These are phyloP conservation scores for Bipolaris bicolor DNA, from an alignment of 2,329 filamentous ascomycete species.

Conservation along the genomic window DNA sequence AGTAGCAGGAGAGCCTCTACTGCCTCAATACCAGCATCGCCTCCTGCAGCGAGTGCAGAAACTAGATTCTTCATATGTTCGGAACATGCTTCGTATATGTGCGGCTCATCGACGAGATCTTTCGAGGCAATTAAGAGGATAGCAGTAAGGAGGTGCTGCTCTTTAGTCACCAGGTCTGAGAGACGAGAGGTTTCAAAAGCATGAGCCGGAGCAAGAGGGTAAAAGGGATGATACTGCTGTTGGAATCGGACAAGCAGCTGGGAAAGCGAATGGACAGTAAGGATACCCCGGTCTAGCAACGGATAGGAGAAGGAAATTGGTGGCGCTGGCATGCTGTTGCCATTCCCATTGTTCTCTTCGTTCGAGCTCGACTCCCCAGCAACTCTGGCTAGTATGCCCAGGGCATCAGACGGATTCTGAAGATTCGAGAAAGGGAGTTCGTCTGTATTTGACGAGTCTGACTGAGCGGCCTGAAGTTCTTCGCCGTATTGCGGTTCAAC, in stretches of 20 bases:
- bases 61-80: slow-evolving; percentile 73
- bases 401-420: slow-evolving; percentile 57
- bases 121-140: slow-evolving; percentile 74
- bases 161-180: slow-evolving; percentile 62
- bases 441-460: slow-evolving; percentile 42
- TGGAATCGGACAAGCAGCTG: slow-evolving; percentile 65
- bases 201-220: slow-evolving; percentile 68
- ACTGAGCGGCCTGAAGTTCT: slow-evolving; percentile 35
- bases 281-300: slow-evolving; percentile 50
- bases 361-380: slow-evolving; percentile 48
- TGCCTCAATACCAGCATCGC: slow-evolving; percentile 71
- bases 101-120: slow-evolving; percentile 68
- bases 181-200: slow-evolving; percentile 63
- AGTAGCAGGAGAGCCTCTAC: slow-evolving; percentile 73
- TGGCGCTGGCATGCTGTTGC: slow-evolving; percentile 23
- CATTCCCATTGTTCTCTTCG: slow-evolving; percentile 25
- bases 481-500: slow-evolving; percentile 24
- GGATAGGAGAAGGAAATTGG: slow-evolving; percentile 52
- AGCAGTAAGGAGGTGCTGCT: slow-evolving; percentile 72
- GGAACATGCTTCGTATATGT: slow-evolving; percentile 69
- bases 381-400: slow-evolving; percentile 57
- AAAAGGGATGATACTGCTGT: slow-evolving; percentile 71
- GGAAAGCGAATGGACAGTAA: slow-evolving; percentile 56
- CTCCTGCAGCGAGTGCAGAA: slow-evolving; percentile 69
- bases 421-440: slow-evolving; percentile 51